Evolutionary conservation across 2,329 filamentous ascomycete genomes (phyloP).

Genomic region (Trichoderma sp.): DNA sequence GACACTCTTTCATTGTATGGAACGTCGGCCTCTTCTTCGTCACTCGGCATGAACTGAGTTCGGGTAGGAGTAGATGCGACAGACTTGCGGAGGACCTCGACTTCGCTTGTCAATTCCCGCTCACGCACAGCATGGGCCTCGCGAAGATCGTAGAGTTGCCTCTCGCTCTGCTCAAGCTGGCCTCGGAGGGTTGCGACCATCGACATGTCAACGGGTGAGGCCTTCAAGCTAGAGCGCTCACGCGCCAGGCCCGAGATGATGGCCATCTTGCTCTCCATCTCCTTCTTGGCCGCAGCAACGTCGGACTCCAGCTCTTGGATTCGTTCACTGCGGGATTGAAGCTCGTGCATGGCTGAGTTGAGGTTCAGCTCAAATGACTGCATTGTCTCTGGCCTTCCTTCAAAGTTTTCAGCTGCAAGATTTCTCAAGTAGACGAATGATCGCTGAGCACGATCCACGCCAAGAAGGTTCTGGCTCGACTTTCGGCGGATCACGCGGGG

Average conservation of each 20-base stretch:
- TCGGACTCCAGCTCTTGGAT: constrained; percentile 89
- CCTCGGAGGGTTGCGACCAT: constrained; percentile 85
- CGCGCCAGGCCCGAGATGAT: constrained; percentile 93
- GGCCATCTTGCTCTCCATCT: constrained; percentile 95
- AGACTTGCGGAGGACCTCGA: constrained; percentile 66
- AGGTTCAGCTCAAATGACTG: constrained; percentile 92
- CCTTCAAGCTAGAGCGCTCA: constrained; percentile 86
- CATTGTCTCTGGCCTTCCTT: constrained; percentile 77
- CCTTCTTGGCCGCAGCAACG: constrained; percentile 79
- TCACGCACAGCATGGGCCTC: constrained; percentile 74
- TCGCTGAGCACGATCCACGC: constrained; percentile 86
- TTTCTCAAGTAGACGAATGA: constrained; percentile 88
- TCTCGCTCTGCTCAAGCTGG: constrained; percentile 84
- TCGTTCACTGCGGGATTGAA: constrained; percentile 82
- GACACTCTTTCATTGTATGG: constrained; percentile 60
- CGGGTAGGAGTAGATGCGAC: constrained; percentile 36
- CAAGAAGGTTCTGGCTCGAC: constrained; percentile 85
- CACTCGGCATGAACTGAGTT: constrained; percentile 31
- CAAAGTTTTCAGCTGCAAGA: constrained; percentile 84
- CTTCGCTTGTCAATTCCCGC: constrained; percentile 69
- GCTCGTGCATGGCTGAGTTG: constrained; percentile 88
- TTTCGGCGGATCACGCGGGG: constrained; percentile 82
- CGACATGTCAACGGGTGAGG: constrained; percentile 83
- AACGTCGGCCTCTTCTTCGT: constrained; percentile 36
- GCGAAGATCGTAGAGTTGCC: constrained; percentile 72